These are phyloP conservation scores for Termitomyces sp. DNA, from an alignment of 768 basidiomycete species.

Conservation along the genomic window DNA sequence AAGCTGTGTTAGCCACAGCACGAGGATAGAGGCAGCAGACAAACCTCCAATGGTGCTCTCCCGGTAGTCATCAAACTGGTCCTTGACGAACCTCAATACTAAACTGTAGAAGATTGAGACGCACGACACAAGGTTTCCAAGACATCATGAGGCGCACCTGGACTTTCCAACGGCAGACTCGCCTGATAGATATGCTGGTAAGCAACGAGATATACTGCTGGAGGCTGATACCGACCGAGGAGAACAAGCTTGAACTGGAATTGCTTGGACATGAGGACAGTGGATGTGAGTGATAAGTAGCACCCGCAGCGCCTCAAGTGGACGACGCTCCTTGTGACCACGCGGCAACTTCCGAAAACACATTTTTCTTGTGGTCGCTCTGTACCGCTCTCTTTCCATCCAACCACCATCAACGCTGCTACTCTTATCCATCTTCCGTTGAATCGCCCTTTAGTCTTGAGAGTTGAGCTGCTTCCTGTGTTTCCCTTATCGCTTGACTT, in stretches of 20 bases:
- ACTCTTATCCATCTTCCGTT: slow-evolving; percentile 19
- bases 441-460: slow-evolving; percentile 22
- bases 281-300: slow-evolving; percentile 25
- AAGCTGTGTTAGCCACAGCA: slow-evolving; percentile 15
- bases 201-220: slow-evolving; percentile 12
- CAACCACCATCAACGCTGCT: slow-evolving; percentile 36
- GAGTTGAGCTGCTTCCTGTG: slow-evolving; percentile 29
- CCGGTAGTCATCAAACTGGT: slow-evolving; percentile 93
- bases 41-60: slow-evolving; percentile 91
- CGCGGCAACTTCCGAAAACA: slow-evolving; percentile 34
- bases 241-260: slow-evolving; percentile 96
- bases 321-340: slow-evolving; percentile 25
- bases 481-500: slow-evolving; percentile 18
- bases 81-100: slow-evolving; percentile 94
- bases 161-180: slow-evolving; percentile 99
- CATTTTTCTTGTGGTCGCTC: slow-evolving; percentile 13
- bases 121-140: slow-evolving; percentile 19
- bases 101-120: slow-evolving; percentile 53
- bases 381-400: slow-evolving; percentile 16
- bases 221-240: slow-evolving; percentile 60
- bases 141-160: slow-evolving; percentile 50
- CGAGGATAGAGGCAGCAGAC: slow-evolving; percentile 15
- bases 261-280: slow-evolving; percentile 80
- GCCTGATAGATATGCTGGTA: slow-evolving; percentile 45
- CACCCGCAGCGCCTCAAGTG: slow-evolving; percentile 25